Evolutionary conservation across 2,329 filamentous ascomycete genomes (phyloP), one percentile per base, ranked within the genome.

Genomic region (Calonectria naviculata): DNA sequence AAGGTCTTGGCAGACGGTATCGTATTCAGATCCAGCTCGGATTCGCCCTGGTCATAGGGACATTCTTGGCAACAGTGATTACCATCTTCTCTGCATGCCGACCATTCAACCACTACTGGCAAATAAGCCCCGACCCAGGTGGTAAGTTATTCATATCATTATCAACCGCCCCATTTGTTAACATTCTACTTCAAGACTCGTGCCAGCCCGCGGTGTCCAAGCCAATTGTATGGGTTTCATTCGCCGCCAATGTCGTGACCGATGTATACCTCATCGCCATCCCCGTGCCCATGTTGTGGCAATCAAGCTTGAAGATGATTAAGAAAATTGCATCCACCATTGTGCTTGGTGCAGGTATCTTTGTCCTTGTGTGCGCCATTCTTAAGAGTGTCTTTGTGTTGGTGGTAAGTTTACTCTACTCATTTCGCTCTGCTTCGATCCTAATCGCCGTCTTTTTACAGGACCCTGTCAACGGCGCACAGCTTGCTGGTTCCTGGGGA

Each of bases 211-310:
- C 85, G 6, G 82, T 89, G 2, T 87, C 87, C 0, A 83, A 83
- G 21, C 85, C 86, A 46, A 84, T 88, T 62, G 81, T 88, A n/a
- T 88, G 86, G 77, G 84, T 86, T 5, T 87, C 85, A 0, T 86
- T 88, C 47, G 81, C 84, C 5, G 79, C 87, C 66, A 91, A 90
- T 72, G 84, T 90, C 2, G 76, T 81, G 5, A 91, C 89, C 7
- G 89, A 91, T 71, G 71, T 90, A 1, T 91, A 91, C 68, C 83
- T 91, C 9, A 87, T 91, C 68, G 85, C 84, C 6, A 90, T 91
- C 31, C 89, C 89, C 0, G 81, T 89, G 0, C 88, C 89, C 1
- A 87, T 90, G 78, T 76, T 83, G 0, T 85, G 82, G 81, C 74
- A 78, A 15, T 83, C 82, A 0, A 80, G 71, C 4, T 68, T 85